Evolutionary conservation across 179 eudicot species (phyloP).

Genomic region (Beta macrorhiza): DNA sequence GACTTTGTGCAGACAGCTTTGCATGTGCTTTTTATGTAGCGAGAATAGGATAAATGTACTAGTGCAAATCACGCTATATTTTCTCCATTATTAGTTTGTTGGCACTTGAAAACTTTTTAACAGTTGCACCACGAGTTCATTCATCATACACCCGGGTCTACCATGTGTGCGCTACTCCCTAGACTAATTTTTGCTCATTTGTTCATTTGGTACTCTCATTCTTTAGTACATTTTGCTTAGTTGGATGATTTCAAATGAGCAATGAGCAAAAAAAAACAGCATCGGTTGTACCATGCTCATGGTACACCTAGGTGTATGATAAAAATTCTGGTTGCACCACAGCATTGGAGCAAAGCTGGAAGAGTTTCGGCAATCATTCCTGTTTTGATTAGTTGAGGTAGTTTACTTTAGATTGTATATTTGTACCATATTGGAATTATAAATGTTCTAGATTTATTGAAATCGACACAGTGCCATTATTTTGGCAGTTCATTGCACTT

Average conservation of each 20-base stretch:
- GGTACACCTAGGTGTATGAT: no score
- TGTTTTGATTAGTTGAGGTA: not conserved
- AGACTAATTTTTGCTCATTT: no score
- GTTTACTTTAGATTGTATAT: no score
- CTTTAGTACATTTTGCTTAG: no score
- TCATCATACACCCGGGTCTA: no score
- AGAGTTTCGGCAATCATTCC: not conserved
- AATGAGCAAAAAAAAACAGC: no score
- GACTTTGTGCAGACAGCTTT: constrained; percentile 8
- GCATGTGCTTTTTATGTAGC: constrained; percentile 8
- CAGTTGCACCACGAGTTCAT: no score
- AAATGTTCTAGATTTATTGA: not conserved
- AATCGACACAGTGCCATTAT: not conserved
- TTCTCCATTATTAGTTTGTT: not conserved
- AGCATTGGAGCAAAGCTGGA: not conserved
- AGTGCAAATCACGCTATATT: constrained; percentile 1
- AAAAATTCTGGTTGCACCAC: not conserved
- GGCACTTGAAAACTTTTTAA: not conserved
- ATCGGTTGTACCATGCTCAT: no score
- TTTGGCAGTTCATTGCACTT: not conserved
- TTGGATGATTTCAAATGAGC: no score
- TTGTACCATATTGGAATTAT: not conserved
- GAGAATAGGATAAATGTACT: not conserved
- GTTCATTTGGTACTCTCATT: no score
- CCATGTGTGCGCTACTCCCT: no score